Evolutionary conservation across 2,329 filamentous ascomycete genomes (phyloP).

Genomic region (Elsinoe batatas): DNA sequence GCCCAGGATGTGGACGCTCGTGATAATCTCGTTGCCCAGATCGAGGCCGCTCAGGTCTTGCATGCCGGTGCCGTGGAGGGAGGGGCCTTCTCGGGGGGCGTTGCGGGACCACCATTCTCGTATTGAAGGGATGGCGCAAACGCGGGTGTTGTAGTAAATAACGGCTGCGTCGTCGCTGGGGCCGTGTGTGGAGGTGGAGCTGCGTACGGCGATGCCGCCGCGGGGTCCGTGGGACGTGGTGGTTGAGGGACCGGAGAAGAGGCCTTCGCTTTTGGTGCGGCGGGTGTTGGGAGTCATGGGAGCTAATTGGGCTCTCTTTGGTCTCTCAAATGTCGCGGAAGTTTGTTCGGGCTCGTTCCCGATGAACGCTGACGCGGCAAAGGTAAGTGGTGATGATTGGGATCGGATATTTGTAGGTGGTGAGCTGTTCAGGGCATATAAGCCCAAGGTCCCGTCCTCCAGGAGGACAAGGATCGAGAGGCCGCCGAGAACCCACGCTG

Average conservation of each 20-base stretch:
- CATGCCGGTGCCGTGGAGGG: slow-evolving; percentile 33
- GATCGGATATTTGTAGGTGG: slow-evolving; percentile 15
- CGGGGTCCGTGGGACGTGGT: slow-evolving; percentile 23
- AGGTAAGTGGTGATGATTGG: slow-evolving; percentile 17
- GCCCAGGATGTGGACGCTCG: slow-evolving; percentile 35
- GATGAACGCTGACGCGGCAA: slow-evolving; percentile 24
- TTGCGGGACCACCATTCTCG: slow-evolving; percentile 34
- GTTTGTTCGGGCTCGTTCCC: slow-evolving; percentile 18
- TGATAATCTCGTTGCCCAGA: slow-evolving; percentile 34
- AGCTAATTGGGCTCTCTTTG: slow-evolving; percentile 26
- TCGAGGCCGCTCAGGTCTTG: slow-evolving; percentile 33
- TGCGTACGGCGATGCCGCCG: slow-evolving; percentile 35
- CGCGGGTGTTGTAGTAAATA: slow-evolving; percentile 37
- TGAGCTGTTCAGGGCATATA: slow-evolving; percentile 6
- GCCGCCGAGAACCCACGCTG: slow-evolving; percentile 39
- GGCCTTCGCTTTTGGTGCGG: slow-evolving; percentile 33
- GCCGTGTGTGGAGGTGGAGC: slow-evolving; percentile 24
- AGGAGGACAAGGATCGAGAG: slow-evolving; percentile 38
- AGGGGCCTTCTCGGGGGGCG: slow-evolving; percentile 22
- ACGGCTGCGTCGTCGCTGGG: slow-evolving; percentile 35
- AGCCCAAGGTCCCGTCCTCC: slow-evolving; percentile 34
- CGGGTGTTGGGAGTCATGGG: slow-evolving; percentile 45
- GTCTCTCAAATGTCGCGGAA: slow-evolving; percentile 13
- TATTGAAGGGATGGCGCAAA: slow-evolving; percentile 37
- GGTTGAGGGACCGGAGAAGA: slow-evolving; percentile 35